Conservation (phyloP, 345 rosid species). For the Hibiscus syriacus region DNA sequence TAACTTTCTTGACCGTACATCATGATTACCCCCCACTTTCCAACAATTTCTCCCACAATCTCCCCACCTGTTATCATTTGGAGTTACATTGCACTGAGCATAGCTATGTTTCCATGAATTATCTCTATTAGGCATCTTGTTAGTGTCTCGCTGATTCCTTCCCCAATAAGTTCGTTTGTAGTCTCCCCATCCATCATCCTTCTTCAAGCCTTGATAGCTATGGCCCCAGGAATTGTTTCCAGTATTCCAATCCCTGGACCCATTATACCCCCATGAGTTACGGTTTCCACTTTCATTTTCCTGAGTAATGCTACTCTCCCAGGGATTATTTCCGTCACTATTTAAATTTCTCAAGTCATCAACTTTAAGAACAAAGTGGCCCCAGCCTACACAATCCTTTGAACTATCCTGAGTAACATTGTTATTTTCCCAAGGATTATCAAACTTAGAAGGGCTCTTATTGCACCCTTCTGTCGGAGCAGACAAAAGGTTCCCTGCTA, state of each 20-base stretch:
- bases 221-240: constrained; percentile 14
- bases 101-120: constrained; percentile 17
- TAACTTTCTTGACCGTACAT: constrained; percentile 17
- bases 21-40: constrained; percentile 17
- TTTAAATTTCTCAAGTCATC: too few relatives aligned
- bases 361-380: too few relatives aligned
- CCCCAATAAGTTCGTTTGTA: constrained; percentile 17
- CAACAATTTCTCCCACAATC: constrained; percentile 21
- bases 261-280: constrained; percentile 16
- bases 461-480: constrained; percentile 23
- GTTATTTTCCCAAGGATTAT: constrained; percentile 34
- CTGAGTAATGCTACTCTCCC: constrained; percentile 36
- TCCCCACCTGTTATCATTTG: constrained; percentile 23
- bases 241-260: constrained; percentile 23
- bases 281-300: constrained; percentile 22
- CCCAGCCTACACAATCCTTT: constrained; percentile 19
- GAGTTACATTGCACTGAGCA: constrained; percentile 9
- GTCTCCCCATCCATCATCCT: constrained; percentile 21
- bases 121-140: constrained; percentile 14
- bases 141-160: constrained; percentile 17
- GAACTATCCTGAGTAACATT: constrained; percentile 13
- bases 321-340: constrained; percentile 22
- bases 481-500: constrained; percentile 5
- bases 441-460: constrained; percentile 12
- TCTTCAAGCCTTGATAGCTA: constrained; percentile 15